Percentiles rank a stretch among this genome's conserved stretches.
These are phyloP conservation scores for Exophiala dermatitidis DNA, from an alignment of 2,329 filamentous ascomycete genomes.

Conservation along the genomic window DNA sequence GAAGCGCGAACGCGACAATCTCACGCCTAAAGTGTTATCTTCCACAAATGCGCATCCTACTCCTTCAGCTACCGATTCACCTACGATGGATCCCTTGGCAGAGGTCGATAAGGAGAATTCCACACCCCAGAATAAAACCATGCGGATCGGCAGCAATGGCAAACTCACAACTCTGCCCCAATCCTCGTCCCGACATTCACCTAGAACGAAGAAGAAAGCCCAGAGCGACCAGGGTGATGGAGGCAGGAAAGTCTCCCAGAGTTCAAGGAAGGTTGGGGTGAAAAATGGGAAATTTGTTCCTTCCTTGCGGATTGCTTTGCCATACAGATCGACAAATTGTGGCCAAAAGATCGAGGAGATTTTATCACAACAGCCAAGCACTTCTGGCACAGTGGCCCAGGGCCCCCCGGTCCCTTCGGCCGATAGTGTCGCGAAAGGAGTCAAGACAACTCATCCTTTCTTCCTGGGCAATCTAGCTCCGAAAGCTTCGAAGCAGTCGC, in stretches of 20 bases:
- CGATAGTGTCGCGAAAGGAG: background rate
- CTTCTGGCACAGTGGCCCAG: background rate
- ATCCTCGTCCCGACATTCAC: constrained; percentile 4
- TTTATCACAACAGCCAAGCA: constrained; percentile 31
- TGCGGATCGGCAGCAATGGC: constrained; percentile 40
- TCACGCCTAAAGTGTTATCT: background rate
- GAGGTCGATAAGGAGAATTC: constrained; percentile 2
- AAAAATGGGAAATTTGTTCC: constrained; percentile 25
- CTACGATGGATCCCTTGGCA: background rate
- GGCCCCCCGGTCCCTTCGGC: constrained; percentile 15
- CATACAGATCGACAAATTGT: constrained; percentile 32
- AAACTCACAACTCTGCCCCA: constrained; percentile 29
- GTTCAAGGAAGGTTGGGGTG: constrained; percentile 14
- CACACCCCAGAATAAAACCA: constrained; percentile 51
- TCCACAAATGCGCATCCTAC: background rate
- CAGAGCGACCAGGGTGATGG: background rate
- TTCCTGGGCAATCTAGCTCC: constrained; percentile 53
- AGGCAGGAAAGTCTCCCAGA: background rate
- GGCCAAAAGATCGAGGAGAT: constrained; percentile 60
- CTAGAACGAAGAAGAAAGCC: background rate
- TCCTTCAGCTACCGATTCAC: background rate
- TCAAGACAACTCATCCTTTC: constrained; percentile 60
- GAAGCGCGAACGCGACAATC: background rate
- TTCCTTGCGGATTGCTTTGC: constrained; percentile 16
- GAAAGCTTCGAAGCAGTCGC: constrained; percentile 4